phyloP scores from a whole-genome alignment of 768 basidiomycete species.

The Macrolepiota fuliginosa region DNA sequence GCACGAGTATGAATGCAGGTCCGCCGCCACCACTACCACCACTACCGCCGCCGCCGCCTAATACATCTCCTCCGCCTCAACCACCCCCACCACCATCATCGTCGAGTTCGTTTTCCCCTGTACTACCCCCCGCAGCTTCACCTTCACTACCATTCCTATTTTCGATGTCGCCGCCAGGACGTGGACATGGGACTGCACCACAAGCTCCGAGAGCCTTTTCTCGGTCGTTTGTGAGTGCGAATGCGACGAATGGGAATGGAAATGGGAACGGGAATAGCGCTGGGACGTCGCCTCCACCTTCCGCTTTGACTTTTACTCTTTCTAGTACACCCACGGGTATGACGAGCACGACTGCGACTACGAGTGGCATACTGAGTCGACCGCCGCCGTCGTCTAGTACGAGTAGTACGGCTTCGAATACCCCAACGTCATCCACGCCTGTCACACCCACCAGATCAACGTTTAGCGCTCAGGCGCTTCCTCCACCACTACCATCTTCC shows the following conservation, averaged over 20 bases:
- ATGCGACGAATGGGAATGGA: background rate
- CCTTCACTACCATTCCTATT: background rate
- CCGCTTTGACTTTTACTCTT: background rate
- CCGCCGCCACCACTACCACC: slow-evolving; percentile 4
- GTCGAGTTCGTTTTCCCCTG: background rate
- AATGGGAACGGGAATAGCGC: background rate
- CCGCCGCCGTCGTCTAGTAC: background rate
- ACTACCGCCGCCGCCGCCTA: slow-evolving; percentile 5
- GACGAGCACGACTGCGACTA: background rate
- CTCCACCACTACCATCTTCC: background rate
- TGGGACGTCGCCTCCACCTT: background rate
- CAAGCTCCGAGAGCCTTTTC: background rate
- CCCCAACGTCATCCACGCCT: slow-evolving; percentile 3
- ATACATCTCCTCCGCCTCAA: slow-evolving; percentile 7
- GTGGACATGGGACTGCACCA: background rate
- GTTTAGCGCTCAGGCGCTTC: background rate
- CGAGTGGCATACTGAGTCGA: background rate
- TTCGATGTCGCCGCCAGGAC: background rate
- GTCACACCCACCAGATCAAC: background rate
- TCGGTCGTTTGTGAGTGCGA: background rate
- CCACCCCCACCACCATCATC: background rate
- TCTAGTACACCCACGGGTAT: too few relatives aligned
- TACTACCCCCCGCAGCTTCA: background rate
- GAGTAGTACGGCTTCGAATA: slow-evolving; percentile 1
- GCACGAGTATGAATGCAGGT: too few relatives aligned